Evolutionary conservation across 1,139 yeast species (phyloP).

Genomic region (Arxiozyma slooffiae): DNA sequence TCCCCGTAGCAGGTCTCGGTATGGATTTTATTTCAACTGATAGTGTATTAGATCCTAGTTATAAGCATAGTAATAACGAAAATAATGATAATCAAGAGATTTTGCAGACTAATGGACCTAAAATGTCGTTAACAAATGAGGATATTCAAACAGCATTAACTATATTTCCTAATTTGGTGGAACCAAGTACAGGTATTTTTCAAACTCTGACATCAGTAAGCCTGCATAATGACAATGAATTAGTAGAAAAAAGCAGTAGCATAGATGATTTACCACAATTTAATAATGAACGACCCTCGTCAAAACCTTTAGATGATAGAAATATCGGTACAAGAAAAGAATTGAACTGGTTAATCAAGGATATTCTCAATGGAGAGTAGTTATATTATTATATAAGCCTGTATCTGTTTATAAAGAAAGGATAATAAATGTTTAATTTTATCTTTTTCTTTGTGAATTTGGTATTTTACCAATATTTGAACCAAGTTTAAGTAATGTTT

Average conservation of each 20-base stretch:
- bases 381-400: not conserved
- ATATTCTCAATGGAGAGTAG: slow-evolving; percentile 33
- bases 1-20: slow-evolving; percentile 15
- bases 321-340: slow-evolving; percentile 60
- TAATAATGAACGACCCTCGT: slow-evolving; percentile 24
- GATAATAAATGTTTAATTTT: not conserved
- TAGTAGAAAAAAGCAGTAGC: slow-evolving; percentile 35
- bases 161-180: slow-evolving; percentile 57
- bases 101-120: slow-evolving; percentile 13
- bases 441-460: slow-evolving; percentile 5
- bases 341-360: slow-evolving; percentile 61
- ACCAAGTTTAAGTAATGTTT: slow-evolving; percentile 5
- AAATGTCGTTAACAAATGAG: slow-evolving; percentile 47
- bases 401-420: not conserved
- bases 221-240: slow-evolving; percentile 48
- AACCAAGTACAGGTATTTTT: slow-evolving; percentile 55
- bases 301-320: slow-evolving; percentile 27
- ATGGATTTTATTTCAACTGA: not conserved
- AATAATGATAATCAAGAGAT: not conserved
- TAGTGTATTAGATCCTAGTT: not conserved
- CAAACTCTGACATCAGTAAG: slow-evolving; percentile 43
- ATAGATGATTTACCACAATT: slow-evolving; percentile 32
- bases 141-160: slow-evolving; percentile 57
- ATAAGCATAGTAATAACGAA: not conserved
- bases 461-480: slow-evolving; percentile 8